A percentile compares a stretch with the other conserved stretches of the same genome.
Conservation (phyloP, 768 basidiomycete species). For the Collybiopsis luxurians region DNA sequence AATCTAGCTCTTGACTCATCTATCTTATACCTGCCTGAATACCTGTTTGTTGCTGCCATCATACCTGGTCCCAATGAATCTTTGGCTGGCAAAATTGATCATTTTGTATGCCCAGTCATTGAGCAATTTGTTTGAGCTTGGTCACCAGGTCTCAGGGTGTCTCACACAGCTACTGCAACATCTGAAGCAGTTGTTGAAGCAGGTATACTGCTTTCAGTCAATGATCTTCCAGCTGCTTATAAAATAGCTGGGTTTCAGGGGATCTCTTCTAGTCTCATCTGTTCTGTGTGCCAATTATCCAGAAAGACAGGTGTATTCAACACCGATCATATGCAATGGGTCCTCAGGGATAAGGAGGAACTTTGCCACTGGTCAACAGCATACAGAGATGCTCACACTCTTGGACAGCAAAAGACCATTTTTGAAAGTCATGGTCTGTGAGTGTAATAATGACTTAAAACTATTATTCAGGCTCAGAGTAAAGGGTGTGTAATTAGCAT, state of each 20-base stretch:
- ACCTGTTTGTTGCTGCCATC: constrained; percentile 35
- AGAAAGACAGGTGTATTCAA: constrained; percentile 20
- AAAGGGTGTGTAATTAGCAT: no score
- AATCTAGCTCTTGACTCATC: background rate
- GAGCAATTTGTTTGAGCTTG: constrained; percentile 31
- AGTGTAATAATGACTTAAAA: no score
- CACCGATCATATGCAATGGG: constrained; percentile 25
- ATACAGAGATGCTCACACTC: constrained; percentile 20
- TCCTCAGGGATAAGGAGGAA: constrained; percentile 9
- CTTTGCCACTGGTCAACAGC: constrained; percentile 13
- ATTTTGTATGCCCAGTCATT: constrained; percentile 31
- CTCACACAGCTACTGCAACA: constrained; percentile 4
- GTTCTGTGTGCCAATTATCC: constrained; percentile 22
- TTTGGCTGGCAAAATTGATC: constrained; percentile 20
- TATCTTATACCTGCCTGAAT: constrained; percentile 19
- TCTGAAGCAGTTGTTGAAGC: constrained; percentile 11
- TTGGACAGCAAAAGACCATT: constrained; percentile 13
- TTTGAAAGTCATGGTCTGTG: constrained; percentile 21
- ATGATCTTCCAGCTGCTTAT: constrained; percentile 29
- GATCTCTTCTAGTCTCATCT: constrained; percentile 19
- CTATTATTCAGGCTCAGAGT: no score
- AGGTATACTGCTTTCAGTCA: constrained; percentile 23
- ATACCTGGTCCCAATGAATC: constrained; percentile 37
- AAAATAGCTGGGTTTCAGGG: constrained; percentile 22
- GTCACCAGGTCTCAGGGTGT: constrained; percentile 23